Conservation (phyloP, 441 rosid genomes). For the Gossypium trilobum region DNA sequence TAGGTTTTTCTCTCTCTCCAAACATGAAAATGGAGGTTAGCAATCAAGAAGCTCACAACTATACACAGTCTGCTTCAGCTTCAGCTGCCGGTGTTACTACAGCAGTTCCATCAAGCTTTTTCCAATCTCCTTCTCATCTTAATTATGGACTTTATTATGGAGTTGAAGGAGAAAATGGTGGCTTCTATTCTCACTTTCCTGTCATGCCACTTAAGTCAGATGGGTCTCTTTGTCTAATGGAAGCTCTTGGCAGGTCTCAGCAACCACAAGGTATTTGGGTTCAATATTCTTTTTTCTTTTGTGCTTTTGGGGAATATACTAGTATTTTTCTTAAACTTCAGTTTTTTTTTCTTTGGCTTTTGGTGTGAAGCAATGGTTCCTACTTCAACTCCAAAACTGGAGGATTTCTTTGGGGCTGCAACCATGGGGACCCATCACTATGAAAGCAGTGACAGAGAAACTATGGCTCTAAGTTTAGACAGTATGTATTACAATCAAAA, state of each 20-base stretch:
- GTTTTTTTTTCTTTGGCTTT: conserved; percentile 19
- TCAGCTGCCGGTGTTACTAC: conserved; percentile 23
- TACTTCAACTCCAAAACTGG: conserved; percentile 70
- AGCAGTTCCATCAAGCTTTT: conserved; percentile 33
- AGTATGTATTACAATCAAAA: conserved; percentile 51
- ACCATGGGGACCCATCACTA: conserved; percentile 62
- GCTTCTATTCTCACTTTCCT: conserved; percentile 46
- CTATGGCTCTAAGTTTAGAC: conserved; percentile 77
- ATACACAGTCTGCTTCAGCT: conserved; percentile 24
- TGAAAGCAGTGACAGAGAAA: conserved; percentile 42
- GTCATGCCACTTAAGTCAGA: conserved; percentile 90
- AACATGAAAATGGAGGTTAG: conserved; percentile 65
- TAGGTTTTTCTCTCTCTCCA: conserved; percentile 73
- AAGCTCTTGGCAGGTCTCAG: conserved; percentile 68
- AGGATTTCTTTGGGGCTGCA: conserved; percentile 78
- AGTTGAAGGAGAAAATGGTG: conserved; percentile 35
- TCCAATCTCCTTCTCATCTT: conserved; percentile 32
- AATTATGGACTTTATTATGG: conserved; percentile 48
- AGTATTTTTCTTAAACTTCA: conserved; percentile 13
- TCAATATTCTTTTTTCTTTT: background rate
- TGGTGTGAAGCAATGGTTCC: conserved; percentile 36
- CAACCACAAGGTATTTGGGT: conserved; percentile 33
- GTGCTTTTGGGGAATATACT: conserved; percentile 4
- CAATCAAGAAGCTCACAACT: conserved; percentile 18
- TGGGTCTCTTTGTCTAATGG: conserved; percentile 91